Base-by-base conservation (phyloP, 2,329 filamentous ascomycete genomes). In the Xylariaceae sp. region DNA sequence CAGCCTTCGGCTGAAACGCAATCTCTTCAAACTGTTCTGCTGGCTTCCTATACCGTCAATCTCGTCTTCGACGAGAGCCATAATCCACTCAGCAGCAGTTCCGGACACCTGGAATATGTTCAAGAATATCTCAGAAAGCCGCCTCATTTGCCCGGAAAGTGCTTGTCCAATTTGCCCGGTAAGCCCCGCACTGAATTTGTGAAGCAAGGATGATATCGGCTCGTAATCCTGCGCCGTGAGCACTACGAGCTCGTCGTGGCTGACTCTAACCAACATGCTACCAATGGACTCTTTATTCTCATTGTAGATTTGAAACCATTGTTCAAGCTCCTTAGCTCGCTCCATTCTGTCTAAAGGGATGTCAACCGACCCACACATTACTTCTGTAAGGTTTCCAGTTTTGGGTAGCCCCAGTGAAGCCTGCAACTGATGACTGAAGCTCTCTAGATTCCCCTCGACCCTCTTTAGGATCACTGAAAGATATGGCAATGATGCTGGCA, bases 101-200 rank as follows among this genome's bases (percentile, higher is more conserved):
- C 88, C 89, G 2, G 89, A 91, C 3, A 95, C 90, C 59, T 98
- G 93, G 56, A 91, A 98, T 39, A 98, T 95, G 60, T 97, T 94
- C 49, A 97, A 69, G 29, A 97, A 79, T 19, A 86, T 82, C 59
- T 96, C 90, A 2, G 89, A 87, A 8, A 97, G 64, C n/a, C 80
- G 76, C 39, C 85, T 85, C 26, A 96, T 71, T 56, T 89, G 86
- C 2, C 81, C 79, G 1, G 89, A 85, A 41, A 96, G 73, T 42
- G 86, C 79, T 34, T 87, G 79, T 2, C 89, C 83, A 51, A 98
- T 87, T 60, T 95, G 86, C 29, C 87, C 74, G 0, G 91, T 96
- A 42, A 98, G 70, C 0, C 87, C 87, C 26, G 86, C 85, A 30
- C 81, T 81, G 61, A 97, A 96, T 4, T 83, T 81, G 56, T 96